Base-by-base conservation (phyloP, 208 protist species). In the Leishmania major region DNA sequence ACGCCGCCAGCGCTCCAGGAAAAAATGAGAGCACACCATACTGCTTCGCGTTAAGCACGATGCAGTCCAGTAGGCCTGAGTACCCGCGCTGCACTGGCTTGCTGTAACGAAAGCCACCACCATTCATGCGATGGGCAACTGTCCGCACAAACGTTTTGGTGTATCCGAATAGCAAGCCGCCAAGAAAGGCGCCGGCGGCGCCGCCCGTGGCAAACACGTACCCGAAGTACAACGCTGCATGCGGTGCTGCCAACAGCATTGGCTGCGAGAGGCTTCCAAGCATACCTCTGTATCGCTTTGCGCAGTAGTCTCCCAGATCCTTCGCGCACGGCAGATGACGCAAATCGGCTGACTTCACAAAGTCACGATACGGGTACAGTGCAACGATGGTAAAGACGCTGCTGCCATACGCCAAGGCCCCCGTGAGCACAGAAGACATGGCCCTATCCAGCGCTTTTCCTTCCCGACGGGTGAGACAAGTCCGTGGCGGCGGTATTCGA, bases 321-420 rank as follows among this genome's bases (percentile, higher is more conserved):
- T 89, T 55, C 70, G 75, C 60, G 37, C 69, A 84, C 17, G 77
- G 82, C 49, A 78, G 73, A 49, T 55, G 35, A 8, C 77, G 70
- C 28, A 89, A 43, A 53, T 86, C 80, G 70, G 94, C 92, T 0
- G 82, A 51, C 75, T 98, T 98, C 8, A 91, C 89, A 43, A 93
- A 94, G 79, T 98, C 95, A 22, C 95, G 87, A 80, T 97, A 98
- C 8, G 95, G 95, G 69, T 97, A 98, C 10, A 97, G 82, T 31
- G 85, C 79, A 64, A 97, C 92, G 17, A 92, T 90, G 25, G 91
- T 93, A 15, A 86, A 60, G 40, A 90, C 73, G 77, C 86, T 95
- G 55, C 92, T 85, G 49, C 73, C 79, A 82, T 98, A 98, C 2
- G 92, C 92, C 11, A 94, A 35, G 2, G 77, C 85, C 62, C 82